phyloP scores from a whole-genome alignment of 768 basidiomycete genomes.

The Butyriboletus loyo region DNA sequence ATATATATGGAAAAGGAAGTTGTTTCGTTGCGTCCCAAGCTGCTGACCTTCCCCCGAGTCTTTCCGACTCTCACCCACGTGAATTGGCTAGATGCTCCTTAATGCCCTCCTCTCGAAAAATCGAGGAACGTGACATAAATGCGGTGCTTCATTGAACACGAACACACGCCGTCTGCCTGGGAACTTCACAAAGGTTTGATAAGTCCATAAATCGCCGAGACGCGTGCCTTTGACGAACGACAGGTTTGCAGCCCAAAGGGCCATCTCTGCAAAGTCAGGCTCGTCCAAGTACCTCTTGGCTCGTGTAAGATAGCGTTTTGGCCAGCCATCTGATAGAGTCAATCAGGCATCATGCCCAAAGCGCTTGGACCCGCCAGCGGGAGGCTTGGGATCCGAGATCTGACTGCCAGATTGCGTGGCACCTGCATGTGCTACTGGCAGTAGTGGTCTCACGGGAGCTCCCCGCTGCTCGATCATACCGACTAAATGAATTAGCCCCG shows the following conservation, averaged over 20 bases:
- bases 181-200: constrained; percentile 5
- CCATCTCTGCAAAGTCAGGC: neutral
- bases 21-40: too few relatives aligned
- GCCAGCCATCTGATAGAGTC: neutral
- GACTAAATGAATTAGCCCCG: constrained; percentile 3
- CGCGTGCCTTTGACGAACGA: constrained; percentile 2
- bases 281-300: neutral
- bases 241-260: neutral
- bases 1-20: neutral
- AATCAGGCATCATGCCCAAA: neutral
- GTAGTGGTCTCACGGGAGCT: too few relatives aligned
- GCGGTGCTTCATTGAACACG: neutral
- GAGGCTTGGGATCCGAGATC: constrained; percentile 1
- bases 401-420: neutral
- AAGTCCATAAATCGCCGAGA: neutral
- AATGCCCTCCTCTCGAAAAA: neutral
- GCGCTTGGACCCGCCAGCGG: neutral
- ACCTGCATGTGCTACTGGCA: neutral
- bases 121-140: constrained; percentile 1
- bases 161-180: neutral
- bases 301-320: neutral
- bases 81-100: neutral
- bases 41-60: too few relatives aligned
- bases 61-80: neutral
- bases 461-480: neutral